Conservation (phyloP, 1,284 basidiomycete genomes). For the Boletus semigastroideus region DNA sequence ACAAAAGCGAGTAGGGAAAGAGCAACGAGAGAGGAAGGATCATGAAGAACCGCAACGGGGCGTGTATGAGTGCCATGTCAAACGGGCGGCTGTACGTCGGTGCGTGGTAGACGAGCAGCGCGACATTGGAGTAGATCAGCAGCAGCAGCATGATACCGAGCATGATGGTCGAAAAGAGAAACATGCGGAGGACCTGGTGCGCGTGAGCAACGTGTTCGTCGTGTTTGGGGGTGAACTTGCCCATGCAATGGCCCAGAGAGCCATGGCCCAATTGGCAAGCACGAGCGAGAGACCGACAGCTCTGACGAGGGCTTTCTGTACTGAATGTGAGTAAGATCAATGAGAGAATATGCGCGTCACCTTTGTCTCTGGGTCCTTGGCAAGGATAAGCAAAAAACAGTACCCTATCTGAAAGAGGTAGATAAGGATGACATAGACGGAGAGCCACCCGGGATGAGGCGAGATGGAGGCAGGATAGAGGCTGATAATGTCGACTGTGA, state of each 20-base stretch:
- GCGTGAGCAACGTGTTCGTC: too few species aligned
- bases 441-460: conserved; percentile 63
- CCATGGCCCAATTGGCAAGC: conserved; percentile 80
- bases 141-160: conserved; percentile 59
- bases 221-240: conserved; percentile 42
- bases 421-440: conserved; percentile 62
- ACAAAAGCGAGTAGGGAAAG: conserved; percentile 53
- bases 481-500: conserved; percentile 50
- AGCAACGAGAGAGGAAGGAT: conserved; percentile 50
- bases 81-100: conserved; percentile 56
- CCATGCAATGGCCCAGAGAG: conserved; percentile 81
- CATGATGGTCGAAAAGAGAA: conserved; percentile 58
- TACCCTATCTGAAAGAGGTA: conserved; percentile 75
- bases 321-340: neutral
- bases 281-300: conserved; percentile 80
- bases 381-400: conserved; percentile 72
- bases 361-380: conserved; percentile 79
- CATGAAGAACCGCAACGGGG: conserved; percentile 70
- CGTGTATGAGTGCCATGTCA: conserved; percentile 69
- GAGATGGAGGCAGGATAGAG: conserved; percentile 72
- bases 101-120: conserved; percentile 64
- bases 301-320: conserved; percentile 62
- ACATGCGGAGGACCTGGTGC: conserved; percentile 56
- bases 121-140: conserved; percentile 65
- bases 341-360: conserved; percentile 32